Evolutionary conservation across 345 rosid species (phyloP).

Genomic region (Rhodomyrtus tomentosa): DNA sequence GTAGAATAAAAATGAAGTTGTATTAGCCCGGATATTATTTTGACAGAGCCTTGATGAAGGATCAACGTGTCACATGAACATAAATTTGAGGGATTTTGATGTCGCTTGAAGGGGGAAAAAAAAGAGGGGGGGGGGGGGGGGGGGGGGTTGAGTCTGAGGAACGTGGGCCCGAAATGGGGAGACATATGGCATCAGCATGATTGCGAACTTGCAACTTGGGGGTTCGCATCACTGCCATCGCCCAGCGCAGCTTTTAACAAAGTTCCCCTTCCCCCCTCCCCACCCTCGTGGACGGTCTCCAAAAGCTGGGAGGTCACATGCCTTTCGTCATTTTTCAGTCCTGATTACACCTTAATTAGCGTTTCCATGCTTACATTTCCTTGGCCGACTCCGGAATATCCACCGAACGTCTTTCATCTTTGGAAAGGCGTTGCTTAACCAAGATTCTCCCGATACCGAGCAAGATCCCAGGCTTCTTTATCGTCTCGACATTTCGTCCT

Average conservation of each 20-base stretch:
- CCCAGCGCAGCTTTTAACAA: background rate
- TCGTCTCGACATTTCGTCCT: background rate
- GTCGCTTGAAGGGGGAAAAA: too few species aligned
- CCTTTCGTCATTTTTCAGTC: background rate
- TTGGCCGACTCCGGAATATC: background rate
- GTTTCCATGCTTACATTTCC: background rate
- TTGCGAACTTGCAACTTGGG: conserved; percentile 11
- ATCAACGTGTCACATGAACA: too few species aligned
- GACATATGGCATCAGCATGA: conserved; percentile 29
- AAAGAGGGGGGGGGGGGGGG: too few species aligned
- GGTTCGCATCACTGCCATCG: background rate
- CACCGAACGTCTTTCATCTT: too few species aligned
- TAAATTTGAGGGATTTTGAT: too few species aligned
- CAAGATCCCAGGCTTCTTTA: background rate
- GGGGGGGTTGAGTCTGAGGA: background rate
- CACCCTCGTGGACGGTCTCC: background rate
- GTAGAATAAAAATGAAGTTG: too few species aligned
- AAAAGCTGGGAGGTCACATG: background rate
- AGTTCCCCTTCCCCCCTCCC: background rate
- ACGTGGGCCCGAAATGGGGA: conserved; percentile 15
- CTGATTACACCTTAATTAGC: background rate
- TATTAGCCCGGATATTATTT: too few species aligned
- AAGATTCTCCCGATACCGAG: background rate
- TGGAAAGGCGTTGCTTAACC: too few species aligned
- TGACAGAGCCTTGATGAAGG: too few species aligned